Conservation (phyloP, 208 protist genomes). For the Acanthamoeba triangularis region DNA sequence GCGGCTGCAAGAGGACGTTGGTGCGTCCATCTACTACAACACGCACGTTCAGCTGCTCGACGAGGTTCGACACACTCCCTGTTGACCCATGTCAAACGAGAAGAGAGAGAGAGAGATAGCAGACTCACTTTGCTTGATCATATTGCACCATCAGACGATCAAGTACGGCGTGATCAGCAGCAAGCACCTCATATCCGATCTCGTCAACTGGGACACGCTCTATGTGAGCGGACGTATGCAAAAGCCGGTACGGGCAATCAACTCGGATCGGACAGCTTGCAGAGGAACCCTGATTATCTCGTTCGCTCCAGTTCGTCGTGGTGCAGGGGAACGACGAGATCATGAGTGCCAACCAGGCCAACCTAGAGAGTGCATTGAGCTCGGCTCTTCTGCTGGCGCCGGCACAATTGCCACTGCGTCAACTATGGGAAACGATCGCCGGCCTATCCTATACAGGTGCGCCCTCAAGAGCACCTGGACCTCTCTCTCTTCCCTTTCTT, state of each 20-base stretch:
- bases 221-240: slow-evolving; percentile 62
- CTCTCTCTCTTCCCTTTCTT: too few relatives aligned
- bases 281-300: neutral
- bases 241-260: slow-evolving; percentile 1
- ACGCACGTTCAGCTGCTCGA: slow-evolving; percentile 34
- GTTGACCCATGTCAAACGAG: rapidly evolving
- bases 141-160: neutral
- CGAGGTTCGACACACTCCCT: neutral
- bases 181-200: slow-evolving; percentile 62
- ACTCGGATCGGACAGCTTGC: neutral
- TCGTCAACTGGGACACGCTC: slow-evolving; percentile 28
- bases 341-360: slow-evolving; percentile 13
- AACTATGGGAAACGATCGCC: slow-evolving; percentile 51
- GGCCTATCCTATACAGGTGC: slow-evolving; percentile 53
- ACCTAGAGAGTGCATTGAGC: slow-evolving; percentile 52
- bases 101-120: too few relatives aligned
- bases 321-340: slow-evolving; percentile 37
- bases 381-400: slow-evolving; percentile 27
- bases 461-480: neutral
- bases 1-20: slow-evolving; percentile 3
- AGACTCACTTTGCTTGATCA: neutral
- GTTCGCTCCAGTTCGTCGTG: neutral
- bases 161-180: slow-evolving; percentile 71
- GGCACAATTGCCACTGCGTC: neutral
- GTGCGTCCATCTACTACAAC: slow-evolving; percentile 72